These are phyloP conservation scores for Hyaloscypha finlandica DNA, from an alignment of 495 filamentous ascomycete species.

Conservation along the genomic window DNA sequence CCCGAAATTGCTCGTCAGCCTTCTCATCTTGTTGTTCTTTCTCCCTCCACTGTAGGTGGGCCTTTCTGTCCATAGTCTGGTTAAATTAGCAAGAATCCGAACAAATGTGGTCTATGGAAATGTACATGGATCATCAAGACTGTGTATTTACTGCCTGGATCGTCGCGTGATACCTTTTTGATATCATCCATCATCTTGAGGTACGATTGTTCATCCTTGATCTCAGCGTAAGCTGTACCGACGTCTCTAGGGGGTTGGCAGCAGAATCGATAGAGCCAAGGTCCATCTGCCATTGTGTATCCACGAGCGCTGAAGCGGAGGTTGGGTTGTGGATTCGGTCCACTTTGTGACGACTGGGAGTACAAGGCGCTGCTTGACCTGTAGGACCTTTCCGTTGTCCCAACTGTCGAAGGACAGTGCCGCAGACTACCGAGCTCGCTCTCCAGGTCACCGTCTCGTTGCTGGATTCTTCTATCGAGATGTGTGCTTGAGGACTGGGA, in stretches of 20 bases:
- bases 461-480: background rate
- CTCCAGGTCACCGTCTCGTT: background rate
- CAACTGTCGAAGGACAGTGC: too few relatives aligned
- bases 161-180: background rate
- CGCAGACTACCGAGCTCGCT: background rate
- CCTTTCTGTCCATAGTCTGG: background rate
- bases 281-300: conserved; percentile 17
- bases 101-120: background rate
- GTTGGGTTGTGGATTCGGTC: background rate
- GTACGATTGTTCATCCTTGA: conserved; percentile 9
- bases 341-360: background rate
- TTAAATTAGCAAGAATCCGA: background rate
- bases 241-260: background rate
- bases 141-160: background rate
- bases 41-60: too few relatives aligned
- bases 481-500: background rate
- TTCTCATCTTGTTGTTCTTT: background rate
- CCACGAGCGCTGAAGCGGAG: background rate
- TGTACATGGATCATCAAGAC: background rate
- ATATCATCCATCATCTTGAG: conserved; percentile 9
- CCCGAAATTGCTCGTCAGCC: background rate
- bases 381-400: background rate
- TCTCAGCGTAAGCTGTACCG: background rate
- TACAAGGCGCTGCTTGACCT: background rate
- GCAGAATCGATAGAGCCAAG: conserved; percentile 8